These are phyloP conservation scores for Tetracentron sinense DNA, from an alignment of 164 flowering plant genomes.

Conservation along the genomic window DNA sequence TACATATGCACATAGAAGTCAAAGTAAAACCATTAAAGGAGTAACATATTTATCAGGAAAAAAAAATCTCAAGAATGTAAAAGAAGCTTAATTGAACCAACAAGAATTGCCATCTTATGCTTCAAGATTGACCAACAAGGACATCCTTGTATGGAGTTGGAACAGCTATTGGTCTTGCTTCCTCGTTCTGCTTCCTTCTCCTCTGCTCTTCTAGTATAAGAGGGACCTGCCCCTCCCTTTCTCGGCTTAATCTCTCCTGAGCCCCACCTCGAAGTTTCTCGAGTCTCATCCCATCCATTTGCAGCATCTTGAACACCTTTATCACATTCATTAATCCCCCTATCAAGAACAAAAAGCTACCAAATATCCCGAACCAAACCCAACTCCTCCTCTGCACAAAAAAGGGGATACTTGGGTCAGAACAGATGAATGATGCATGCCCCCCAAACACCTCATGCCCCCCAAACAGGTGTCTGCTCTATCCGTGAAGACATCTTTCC, in stretches of 20 bases:
- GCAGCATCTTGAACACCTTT: constrained; percentile 87
- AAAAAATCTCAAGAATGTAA: too few relatives aligned
- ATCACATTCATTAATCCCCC: constrained; percentile 74
- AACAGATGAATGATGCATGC: too few relatives aligned
- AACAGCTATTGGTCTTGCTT: constrained; percentile 2
- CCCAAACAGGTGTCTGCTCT: too few relatives aligned
- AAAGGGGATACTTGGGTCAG: background rate
- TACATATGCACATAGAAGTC: too few relatives aligned
- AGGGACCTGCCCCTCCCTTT: constrained; percentile 65
- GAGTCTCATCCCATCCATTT: constrained; percentile 48
- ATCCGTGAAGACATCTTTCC: too few relatives aligned
- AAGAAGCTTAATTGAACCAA: background rate
- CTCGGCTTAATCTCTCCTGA: constrained; percentile 48
- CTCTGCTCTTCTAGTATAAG: constrained; percentile 40
- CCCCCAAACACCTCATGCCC: too few relatives aligned
- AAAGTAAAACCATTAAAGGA: too few relatives aligned
- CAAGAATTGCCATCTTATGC: constrained; percentile 6
- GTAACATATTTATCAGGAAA: too few relatives aligned
- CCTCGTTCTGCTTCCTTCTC: constrained; percentile 23
- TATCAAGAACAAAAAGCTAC: constrained; percentile 51
- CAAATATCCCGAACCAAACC: constrained; percentile 60
- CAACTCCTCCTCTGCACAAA: constrained; percentile 51
- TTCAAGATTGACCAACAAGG: constrained; percentile 29
- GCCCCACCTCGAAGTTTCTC: constrained; percentile 92
- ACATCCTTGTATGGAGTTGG: constrained; percentile 65